A percentile compares a stretch with the other conserved stretches of the same genome.
Evolutionary conservation across 805 yeast species (phyloP).

Genomic region (Limtongia smithiae): DNA sequence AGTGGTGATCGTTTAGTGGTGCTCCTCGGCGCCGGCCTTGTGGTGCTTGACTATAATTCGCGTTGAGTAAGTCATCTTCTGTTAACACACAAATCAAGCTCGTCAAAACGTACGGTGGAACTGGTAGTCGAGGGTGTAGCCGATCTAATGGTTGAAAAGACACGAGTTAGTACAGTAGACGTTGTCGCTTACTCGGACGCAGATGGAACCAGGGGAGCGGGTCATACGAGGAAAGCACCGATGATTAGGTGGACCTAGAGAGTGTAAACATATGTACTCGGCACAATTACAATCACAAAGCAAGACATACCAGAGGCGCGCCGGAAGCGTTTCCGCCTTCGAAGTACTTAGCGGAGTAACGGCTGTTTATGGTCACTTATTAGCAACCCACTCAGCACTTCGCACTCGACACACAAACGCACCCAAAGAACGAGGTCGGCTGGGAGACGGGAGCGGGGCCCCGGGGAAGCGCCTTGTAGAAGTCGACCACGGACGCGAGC

Average conservation of each 20-base stretch:
- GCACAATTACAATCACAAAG: conserved; percentile 5
- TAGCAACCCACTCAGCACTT: not conserved
- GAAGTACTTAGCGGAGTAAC: conserved; percentile 78
- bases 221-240: conserved; percentile 22
- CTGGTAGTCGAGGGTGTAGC: conserved; percentile 91
- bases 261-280: not conserved
- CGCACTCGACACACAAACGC: conserved; percentile 1
- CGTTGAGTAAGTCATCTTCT: not conserved
- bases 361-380: not conserved
- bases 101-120: conserved; percentile 52
- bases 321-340: conserved; percentile 81
- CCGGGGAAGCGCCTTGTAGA: conserved; percentile 94
- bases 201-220: too few relatives aligned
- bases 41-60: conserved; percentile 20
- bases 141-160: conserved; percentile 54
- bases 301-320: conserved; percentile 52
- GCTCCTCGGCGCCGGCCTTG: conserved; percentile 21
- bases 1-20: conserved; percentile 24
- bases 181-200: too few relatives aligned
- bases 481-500: conserved; percentile 89
- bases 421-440: conserved; percentile 42
- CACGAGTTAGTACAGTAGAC: not conserved
- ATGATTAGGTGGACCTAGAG: conserved; percentile 22
- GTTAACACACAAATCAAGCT: not conserved
- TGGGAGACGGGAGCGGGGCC: conserved; percentile 73